phyloP scores from a whole-genome alignment of 208 protist genomes.

The Wallacemonas sp. region DNA sequence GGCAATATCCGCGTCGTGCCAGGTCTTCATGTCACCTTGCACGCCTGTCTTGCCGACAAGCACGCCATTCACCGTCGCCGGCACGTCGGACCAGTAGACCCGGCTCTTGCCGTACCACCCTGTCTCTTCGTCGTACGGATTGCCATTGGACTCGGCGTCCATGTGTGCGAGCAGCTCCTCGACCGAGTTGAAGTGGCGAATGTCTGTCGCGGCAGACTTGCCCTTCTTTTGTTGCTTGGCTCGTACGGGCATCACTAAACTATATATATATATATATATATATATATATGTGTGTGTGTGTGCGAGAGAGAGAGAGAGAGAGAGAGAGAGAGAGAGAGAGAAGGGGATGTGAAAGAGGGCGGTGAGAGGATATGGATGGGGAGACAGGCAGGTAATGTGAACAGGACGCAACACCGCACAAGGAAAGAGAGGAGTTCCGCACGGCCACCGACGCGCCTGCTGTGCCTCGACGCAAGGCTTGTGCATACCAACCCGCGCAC shows the following conservation, averaged over 20 bases:
- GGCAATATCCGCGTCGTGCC: constrained; percentile 40
- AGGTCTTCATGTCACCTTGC: constrained; percentile 24
- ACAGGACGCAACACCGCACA: not conserved
- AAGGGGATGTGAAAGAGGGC: not conserved
- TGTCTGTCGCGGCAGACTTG: not conserved
- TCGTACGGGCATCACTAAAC: constrained; percentile 1
- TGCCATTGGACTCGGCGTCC: constrained; percentile 20
- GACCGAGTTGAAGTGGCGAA: constrained; percentile 18
- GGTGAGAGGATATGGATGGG: not conserved
- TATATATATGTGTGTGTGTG: not conserved
- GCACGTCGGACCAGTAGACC: constrained; percentile 54
- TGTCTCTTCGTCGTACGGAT: constrained; percentile 36
- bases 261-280: constrained; percentile 1
- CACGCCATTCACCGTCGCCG: constrained; percentile 57
- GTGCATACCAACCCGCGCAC: too few relatives aligned
- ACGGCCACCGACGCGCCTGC: too few relatives aligned
- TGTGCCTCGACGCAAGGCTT: too few relatives aligned
- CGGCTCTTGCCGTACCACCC: constrained; percentile 62
- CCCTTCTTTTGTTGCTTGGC: constrained; percentile 2
- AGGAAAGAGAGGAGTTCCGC: too few relatives aligned
- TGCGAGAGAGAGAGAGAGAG: not conserved
- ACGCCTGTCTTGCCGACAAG: constrained; percentile 42
- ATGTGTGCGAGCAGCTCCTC: constrained; percentile 19
- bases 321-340: constrained; percentile 23
- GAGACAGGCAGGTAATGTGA: not conserved